phyloP scores from a whole-genome alignment of 495 filamentous ascomycete species.

The Hyaloscypha hepaticicola region DNA sequence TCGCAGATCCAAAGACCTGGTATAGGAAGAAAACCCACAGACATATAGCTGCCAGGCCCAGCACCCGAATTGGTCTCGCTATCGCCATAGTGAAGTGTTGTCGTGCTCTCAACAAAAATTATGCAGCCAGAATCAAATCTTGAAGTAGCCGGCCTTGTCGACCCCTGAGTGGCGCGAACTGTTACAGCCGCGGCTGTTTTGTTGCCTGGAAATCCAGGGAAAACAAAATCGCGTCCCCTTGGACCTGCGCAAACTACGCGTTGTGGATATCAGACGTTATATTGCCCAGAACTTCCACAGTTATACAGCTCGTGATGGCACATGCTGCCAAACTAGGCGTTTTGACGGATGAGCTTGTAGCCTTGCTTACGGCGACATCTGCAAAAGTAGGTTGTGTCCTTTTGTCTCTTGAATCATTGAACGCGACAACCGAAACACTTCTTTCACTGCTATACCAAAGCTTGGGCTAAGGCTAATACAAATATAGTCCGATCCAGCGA shows the following conservation, averaged over 20 bases:
- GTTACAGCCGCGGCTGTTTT: not conserved
- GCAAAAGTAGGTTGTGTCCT: conserved; percentile 22
- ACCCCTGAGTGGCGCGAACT: not conserved
- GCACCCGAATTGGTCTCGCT: conserved; percentile 75
- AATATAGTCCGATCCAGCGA: conserved; percentile 39
- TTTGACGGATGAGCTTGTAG: conserved; percentile 56
- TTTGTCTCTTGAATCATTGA: not conserved
- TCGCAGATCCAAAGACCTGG: conserved; percentile 58
- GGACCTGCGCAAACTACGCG: not conserved
- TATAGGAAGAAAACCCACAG: conserved; percentile 75
- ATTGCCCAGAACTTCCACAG: not conserved
- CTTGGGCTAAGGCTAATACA: not conserved
- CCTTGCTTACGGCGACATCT: conserved; percentile 36
- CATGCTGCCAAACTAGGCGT: conserved; percentile 45
- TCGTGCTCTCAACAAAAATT: conserved; percentile 9
- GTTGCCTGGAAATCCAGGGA: conserved; percentile 3
- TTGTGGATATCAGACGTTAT: not conserved
- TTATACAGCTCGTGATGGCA: conserved; percentile 41
- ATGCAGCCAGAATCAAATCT: conserved; percentile 1
- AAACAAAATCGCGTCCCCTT: not conserved
- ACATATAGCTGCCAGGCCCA: conserved; percentile 66
- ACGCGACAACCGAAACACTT: not conserved
- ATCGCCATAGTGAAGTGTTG: conserved; percentile 63
- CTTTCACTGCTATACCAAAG: not conserved
- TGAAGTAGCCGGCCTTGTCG: not conserved